Evolutionary conservation across 306 rosid genomes (phyloP).

Genomic region (Dryas drummondii): DNA sequence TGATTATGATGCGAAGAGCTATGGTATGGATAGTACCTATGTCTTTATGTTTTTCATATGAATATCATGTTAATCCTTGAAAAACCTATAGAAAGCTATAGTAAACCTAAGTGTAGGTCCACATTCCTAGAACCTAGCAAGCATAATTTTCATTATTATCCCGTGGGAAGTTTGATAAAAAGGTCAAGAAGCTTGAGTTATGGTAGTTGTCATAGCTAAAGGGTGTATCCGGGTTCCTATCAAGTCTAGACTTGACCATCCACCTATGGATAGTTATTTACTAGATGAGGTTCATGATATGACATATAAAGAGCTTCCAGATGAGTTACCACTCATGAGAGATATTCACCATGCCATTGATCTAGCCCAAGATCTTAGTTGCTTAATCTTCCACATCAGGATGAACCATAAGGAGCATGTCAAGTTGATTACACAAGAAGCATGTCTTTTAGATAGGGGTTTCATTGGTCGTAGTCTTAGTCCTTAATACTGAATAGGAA

Average conservation of each 20-base stretch:
- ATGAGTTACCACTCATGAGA: conserved; percentile 1
- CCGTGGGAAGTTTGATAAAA: background rate
- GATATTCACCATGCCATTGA: background rate
- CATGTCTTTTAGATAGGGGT: background rate
- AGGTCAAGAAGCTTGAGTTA: background rate
- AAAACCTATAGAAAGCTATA: background rate
- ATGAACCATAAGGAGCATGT: background rate
- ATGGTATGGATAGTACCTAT: background rate
- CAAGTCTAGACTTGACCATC: background rate
- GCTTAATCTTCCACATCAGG: background rate
- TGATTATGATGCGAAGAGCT: background rate
- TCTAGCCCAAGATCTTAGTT: background rate
- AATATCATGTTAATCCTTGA: background rate
- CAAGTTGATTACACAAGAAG: background rate
- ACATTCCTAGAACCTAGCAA: background rate
- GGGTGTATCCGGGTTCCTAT: background rate
- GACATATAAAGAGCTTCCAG: background rate
- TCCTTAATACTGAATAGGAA: background rate
- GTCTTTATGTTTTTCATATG: background rate
- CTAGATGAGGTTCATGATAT: background rate
- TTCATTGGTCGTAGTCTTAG: background rate
- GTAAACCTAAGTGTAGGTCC: background rate
- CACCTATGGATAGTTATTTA: background rate
- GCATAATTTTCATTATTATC: background rate
- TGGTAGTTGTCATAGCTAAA: background rate